These are phyloP conservation scores for Asterophora parasitica DNA, from an alignment of 768 basidiomycete genomes.

Conservation along the genomic window DNA sequence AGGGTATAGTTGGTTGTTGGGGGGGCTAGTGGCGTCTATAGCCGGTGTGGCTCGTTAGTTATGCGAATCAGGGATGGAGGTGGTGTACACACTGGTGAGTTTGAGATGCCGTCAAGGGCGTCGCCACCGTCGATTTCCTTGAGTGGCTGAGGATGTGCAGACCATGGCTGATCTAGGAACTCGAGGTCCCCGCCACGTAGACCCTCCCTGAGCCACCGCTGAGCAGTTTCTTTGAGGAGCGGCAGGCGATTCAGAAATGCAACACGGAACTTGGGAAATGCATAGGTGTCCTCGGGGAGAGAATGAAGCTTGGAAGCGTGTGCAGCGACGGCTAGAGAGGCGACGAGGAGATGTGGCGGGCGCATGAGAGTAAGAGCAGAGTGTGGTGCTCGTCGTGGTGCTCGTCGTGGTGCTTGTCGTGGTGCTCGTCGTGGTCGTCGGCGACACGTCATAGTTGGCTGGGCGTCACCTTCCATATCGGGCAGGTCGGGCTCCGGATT, in stretches of 20 bases:
- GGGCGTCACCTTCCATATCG: conserved; percentile 14
- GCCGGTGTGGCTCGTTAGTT: conserved; percentile 7
- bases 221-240: conserved; percentile 64
- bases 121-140: conserved; percentile 60
- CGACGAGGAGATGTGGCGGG: conserved; percentile 15
- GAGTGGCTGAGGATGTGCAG: conserved; percentile 33
- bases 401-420: no score
- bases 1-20: conserved; percentile 43
- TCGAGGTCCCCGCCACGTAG: conserved; percentile 71
- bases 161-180: conserved; percentile 67
- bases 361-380: background rate
- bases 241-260: conserved; percentile 78
- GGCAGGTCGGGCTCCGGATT: conserved; percentile 2
- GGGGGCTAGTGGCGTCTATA: conserved; percentile 19
- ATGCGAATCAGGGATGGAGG: conserved; percentile 19
- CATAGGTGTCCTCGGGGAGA: conserved; percentile 73
- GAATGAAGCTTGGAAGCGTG: conserved; percentile 51
- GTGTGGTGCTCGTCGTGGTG: no score
- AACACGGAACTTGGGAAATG: conserved; percentile 80
- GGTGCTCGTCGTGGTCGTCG: conserved; percentile 1
- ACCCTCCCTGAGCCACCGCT: conserved; percentile 69
- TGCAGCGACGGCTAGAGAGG: conserved; percentile 24
- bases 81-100: conserved; percentile 24
- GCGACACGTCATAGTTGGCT: conserved; percentile 5
- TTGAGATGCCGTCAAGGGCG: conserved; percentile 18